phyloP scores from a whole-genome alignment of 768 basidiomycete genomes.

The Pleurotus tuoliensis region DNA sequence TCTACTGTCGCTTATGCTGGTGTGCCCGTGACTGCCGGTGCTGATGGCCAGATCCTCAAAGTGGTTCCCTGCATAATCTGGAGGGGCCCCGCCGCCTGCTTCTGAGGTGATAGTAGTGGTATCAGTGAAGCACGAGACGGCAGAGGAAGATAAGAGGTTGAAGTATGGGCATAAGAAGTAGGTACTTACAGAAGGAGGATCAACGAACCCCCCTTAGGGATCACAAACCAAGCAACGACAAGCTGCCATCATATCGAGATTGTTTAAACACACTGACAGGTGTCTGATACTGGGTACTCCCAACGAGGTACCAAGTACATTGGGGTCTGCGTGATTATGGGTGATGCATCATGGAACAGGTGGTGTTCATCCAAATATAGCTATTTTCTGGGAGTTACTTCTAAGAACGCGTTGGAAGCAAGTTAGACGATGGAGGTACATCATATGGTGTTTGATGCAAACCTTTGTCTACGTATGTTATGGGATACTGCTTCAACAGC shows the following conservation, averaged over 20 bases:
- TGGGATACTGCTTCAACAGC: no score
- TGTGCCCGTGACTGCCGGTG: slow-evolving; percentile 62
- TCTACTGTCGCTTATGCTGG: slow-evolving; percentile 78
- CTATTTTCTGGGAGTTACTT: no score
- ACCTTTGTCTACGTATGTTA: no score
- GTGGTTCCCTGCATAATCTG: slow-evolving; percentile 58
- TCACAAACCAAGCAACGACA: slow-evolving; percentile 35
- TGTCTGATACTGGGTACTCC: neutral
- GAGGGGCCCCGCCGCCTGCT: neutral
- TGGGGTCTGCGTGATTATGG: no score
- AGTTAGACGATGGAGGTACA: no score
- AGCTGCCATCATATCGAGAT: slow-evolving; percentile 48
- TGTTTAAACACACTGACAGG: slow-evolving; percentile 11
- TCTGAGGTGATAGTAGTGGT: slow-evolving; percentile 10
- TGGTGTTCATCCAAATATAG: no score
- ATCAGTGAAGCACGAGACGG: slow-evolving; percentile 34
- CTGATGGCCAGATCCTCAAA: slow-evolving; percentile 57
- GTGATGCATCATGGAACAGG: no score
- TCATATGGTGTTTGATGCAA: no score
- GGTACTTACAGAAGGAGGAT: slow-evolving; percentile 29
- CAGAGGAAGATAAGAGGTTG: slow-evolving; percentile 56
- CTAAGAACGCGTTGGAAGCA: no score
- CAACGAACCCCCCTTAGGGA: slow-evolving; percentile 10
- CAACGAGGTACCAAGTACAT: no score
- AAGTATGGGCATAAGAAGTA: slow-evolving; percentile 68